A percentile compares a stretch with the other conserved stretches of the same genome.
phyloP scores from a whole-genome alignment of 2,329 filamentous ascomycete species.

The Xylariaceae sp. region DNA sequence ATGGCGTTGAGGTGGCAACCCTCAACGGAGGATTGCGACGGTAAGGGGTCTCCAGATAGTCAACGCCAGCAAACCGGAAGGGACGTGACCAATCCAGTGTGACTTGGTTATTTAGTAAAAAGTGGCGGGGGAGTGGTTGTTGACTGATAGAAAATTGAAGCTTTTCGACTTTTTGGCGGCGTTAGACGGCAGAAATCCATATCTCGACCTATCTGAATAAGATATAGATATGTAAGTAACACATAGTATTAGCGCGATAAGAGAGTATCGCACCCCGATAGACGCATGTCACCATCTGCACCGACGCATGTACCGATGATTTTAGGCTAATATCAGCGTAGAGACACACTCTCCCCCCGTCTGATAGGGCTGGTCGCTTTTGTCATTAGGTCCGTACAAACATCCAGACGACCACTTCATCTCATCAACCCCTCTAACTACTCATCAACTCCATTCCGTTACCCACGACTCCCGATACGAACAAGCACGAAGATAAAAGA shows the following conservation, averaged over 20 bases:
- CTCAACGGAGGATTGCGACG: conserved; percentile 17
- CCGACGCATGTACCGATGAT: no score
- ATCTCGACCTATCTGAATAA: background rate
- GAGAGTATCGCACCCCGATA: no score
- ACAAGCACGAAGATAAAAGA: background rate
- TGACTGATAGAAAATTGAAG: conserved; percentile 19
- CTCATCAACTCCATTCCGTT: background rate
- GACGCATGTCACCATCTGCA: no score
- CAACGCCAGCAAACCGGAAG: background rate
- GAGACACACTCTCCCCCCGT: no score
- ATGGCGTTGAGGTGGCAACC: conserved; percentile 36
- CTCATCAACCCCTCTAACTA: background rate
- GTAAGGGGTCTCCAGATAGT: background rate
- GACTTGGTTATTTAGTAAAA: background rate
- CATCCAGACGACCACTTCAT: background rate
- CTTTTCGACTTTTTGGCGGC: conserved; percentile 41
- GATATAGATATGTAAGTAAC: background rate
- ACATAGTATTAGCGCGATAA: background rate
- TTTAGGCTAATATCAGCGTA: background rate
- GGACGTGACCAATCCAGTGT: background rate
- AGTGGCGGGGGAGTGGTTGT: conserved; percentile 4
- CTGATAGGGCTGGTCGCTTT: no score
- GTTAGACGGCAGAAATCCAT: conserved; percentile 34
- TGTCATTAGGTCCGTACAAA: background rate
- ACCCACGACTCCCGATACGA: background rate